Evolutionary conservation across 2,329 filamentous ascomycete species (phyloP), one percentile per base, ranked within the genome.

Genomic region (Epicoccum nigrum): DNA sequence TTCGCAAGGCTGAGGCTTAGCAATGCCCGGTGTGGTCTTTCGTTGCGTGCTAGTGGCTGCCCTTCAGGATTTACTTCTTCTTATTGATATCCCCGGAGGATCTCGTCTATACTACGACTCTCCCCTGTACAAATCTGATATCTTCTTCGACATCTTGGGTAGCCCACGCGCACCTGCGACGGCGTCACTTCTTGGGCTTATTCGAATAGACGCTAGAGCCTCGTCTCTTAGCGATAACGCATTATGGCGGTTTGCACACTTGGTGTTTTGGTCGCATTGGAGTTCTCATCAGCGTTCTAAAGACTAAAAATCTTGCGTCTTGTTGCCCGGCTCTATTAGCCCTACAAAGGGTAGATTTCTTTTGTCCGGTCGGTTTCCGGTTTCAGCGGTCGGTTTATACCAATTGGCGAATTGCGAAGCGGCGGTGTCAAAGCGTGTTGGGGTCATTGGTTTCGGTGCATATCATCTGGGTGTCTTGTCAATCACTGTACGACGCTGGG

Each of bases 51-150:
- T 73, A 69, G 72, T 72, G 70, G 71, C 65, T 72, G 64, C 63
- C 66, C 63, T 56, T 54, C 54, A 53, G 64, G 64, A 69, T 70
- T 58, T 70, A 70, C 65, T 70, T 63, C 59, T 69, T 68, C 62
- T 68, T 65, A 63, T 58, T 58, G 64, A 72, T 70, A 69, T 69
- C 66, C 63, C 65, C 64, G 68, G 70, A 74, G 71, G 70, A 73
- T 73, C 62, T 58, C 63, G 64, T 65, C 64, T 60, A 73, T 71
- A 72, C 64, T 69, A 69, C 64, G 69, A 69, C 67, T 68, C 72
- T 66, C 68, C 43, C 67, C 60, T 74, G 71, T 75, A 74, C 69
- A 75, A 74, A 74, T 72, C 67, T 65, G 66, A 73, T 68, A 70
- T 73, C 67, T 69, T 63, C 58, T 68, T 73, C 67, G 64, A 70